These are phyloP conservation scores for Talaromyces sp. DNA, from an alignment of 2,329 filamentous ascomycete genomes.

Conservation along the genomic window DNA sequence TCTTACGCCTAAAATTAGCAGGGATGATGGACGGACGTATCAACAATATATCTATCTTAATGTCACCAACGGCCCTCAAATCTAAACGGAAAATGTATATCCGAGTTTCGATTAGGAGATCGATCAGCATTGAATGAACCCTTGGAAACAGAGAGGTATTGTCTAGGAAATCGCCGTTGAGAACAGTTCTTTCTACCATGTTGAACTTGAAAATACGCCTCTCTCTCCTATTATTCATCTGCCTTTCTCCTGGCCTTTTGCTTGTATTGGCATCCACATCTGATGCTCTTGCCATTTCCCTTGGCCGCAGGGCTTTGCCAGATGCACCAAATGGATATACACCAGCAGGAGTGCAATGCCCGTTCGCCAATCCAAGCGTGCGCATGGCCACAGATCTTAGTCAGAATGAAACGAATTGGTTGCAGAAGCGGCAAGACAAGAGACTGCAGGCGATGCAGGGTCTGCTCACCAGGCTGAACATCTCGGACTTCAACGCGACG, in stretches of 20 bases:
- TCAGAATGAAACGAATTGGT: constrained; percentile 66
- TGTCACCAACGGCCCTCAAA: too few species aligned
- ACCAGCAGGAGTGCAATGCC: constrained; percentile 63
- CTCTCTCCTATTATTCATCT: not conserved
- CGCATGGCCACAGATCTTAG: constrained; percentile 61
- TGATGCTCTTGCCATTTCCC: not conserved
- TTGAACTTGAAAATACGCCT: not conserved
- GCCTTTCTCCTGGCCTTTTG: not conserved
- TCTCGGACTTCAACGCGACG: constrained; percentile 67
- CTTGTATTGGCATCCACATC: not conserved
- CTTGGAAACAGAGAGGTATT: too few species aligned
- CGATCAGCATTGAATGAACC: too few species aligned
- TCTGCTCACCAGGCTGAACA: constrained; percentile 64
- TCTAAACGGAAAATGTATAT: too few species aligned
- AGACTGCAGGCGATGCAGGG: constrained; percentile 68
- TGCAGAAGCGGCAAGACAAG: constrained; percentile 63
- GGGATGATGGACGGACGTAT: too few species aligned
- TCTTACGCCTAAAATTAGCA: too few species aligned
- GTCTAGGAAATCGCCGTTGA: too few species aligned
- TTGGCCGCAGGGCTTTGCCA: constrained; percentile 37
- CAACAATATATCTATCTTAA: too few species aligned
- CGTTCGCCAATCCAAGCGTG: constrained; percentile 60
- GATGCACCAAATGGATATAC: constrained; percentile 65
- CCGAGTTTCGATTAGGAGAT: too few species aligned
- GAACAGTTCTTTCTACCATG: too few species aligned